phyloP scores from a whole-genome alignment of 306 rosid genomes.

The Medicago ruthenica region DNA sequence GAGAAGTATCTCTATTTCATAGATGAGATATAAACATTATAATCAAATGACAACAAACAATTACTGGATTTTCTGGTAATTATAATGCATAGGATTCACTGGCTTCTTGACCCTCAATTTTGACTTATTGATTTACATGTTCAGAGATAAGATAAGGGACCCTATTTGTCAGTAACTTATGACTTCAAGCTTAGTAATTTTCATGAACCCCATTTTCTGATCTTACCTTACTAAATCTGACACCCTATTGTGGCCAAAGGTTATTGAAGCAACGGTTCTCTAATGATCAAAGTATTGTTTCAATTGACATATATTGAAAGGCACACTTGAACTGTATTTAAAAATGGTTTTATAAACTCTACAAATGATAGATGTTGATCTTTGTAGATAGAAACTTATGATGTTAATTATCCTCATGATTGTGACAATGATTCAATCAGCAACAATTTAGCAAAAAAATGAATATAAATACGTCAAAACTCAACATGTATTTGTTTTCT shows the following conservation, averaged over 20 bases:
- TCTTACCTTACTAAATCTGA: constrained; percentile 32
- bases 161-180: constrained; percentile 39
- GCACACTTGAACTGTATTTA: too few relatives aligned
- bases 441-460: too few relatives aligned
- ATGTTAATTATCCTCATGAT: too few relatives aligned
- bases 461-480: too few relatives aligned
- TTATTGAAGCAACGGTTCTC: neutral
- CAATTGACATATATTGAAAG: too few relatives aligned
- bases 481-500: too few relatives aligned
- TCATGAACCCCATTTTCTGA: constrained; percentile 14
- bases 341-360: too few relatives aligned
- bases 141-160: constrained; percentile 36
- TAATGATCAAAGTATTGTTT: neutral
- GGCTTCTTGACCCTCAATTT: constrained; percentile 19
- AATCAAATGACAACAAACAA: constrained; percentile 41
- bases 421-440: too few relatives aligned
- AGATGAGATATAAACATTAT: neutral
- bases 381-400: too few relatives aligned
- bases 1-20: too few relatives aligned
- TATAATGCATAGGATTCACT: constrained; percentile 35
- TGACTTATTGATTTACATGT: constrained; percentile 38
- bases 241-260: constrained; percentile 41
- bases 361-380: too few relatives aligned
- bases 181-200: constrained; percentile 38
- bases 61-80: constrained; percentile 45